A percentile compares a stretch with the other conserved stretches of the same genome.
phyloP scores from a whole-genome alignment of 139 green algal species.

The Micromonas commoda region DNA sequence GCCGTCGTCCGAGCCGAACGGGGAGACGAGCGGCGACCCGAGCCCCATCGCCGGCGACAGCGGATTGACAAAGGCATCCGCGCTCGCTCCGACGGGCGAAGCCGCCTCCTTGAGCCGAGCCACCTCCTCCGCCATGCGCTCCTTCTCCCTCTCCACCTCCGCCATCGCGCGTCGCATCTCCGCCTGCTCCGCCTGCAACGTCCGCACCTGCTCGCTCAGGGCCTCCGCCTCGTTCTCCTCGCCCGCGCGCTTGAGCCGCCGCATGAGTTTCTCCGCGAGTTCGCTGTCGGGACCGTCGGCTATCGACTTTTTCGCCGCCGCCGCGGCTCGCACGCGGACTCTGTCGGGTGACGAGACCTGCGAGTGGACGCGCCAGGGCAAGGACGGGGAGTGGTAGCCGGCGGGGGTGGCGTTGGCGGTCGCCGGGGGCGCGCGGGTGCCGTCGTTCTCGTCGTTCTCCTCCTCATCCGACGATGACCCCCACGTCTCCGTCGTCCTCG shows the following conservation, averaged over 20 bases:
- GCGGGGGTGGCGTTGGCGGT: too few species aligned
- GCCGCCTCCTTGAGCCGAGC: too few species aligned
- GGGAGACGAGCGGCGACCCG: too few species aligned
- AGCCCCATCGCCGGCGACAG: background rate
- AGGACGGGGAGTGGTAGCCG: too few species aligned
- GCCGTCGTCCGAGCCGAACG: too few species aligned
- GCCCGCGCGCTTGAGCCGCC: background rate
- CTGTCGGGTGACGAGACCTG: background rate
- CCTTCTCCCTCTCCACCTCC: background rate
- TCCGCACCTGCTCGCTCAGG: background rate
- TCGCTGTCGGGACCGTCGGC: background rate
- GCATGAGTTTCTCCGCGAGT: background rate
- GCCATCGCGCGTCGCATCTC: background rate
- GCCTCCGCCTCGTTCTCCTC: background rate
- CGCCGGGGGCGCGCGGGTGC: too few species aligned
- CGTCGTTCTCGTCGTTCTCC: too few species aligned
- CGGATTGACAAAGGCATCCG: too few species aligned
- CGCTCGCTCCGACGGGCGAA: too few species aligned
- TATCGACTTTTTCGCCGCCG: background rate
- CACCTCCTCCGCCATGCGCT: background rate
- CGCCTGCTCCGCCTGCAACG: background rate
- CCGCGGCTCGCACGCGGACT: too few species aligned
- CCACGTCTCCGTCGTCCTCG: background rate
- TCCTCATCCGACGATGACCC: background rate
- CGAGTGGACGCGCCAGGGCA: background rate